phyloP scores from a whole-genome alignment of 306 rosid species.

The Potentilla sterilis region DNA sequence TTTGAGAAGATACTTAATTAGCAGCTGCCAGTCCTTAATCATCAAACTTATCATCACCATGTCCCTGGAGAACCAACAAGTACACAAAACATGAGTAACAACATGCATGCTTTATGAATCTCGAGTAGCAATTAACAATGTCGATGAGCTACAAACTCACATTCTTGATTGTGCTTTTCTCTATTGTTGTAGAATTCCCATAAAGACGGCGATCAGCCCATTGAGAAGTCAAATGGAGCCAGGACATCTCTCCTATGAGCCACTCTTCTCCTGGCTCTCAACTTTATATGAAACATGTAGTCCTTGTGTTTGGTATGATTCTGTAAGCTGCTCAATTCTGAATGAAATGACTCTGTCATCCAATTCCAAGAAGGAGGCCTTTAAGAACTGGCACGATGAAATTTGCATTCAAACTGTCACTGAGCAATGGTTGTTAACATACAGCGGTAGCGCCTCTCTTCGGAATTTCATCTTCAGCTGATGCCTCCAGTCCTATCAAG shows the following conservation, averaged over 20 bases:
- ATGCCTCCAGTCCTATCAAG: background rate
- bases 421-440: background rate
- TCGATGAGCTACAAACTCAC: background rate
- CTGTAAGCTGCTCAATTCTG: background rate
- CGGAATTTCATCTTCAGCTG: background rate
- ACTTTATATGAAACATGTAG: constrained; percentile 29
- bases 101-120: background rate
- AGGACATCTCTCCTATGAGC: constrained; percentile 8
- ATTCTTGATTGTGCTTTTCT: background rate
- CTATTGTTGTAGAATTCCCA: background rate
- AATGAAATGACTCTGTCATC: background rate
- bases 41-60: background rate
- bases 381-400: background rate
- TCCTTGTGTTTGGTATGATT: constrained; percentile 17
- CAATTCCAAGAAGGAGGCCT: no score
- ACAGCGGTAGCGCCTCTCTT: background rate
- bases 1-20: no score
- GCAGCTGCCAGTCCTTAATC: no score
- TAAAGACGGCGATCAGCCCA: background rate
- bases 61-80: background rate
- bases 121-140: background rate
- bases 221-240: background rate
- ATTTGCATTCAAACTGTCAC: background rate
- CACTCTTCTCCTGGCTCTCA: constrained; percentile 47
- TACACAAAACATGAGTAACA: background rate